These are phyloP conservation scores for Calonectria naviculata DNA, from an alignment of 2,329 filamentous ascomycete genomes.

Conservation along the genomic window DNA sequence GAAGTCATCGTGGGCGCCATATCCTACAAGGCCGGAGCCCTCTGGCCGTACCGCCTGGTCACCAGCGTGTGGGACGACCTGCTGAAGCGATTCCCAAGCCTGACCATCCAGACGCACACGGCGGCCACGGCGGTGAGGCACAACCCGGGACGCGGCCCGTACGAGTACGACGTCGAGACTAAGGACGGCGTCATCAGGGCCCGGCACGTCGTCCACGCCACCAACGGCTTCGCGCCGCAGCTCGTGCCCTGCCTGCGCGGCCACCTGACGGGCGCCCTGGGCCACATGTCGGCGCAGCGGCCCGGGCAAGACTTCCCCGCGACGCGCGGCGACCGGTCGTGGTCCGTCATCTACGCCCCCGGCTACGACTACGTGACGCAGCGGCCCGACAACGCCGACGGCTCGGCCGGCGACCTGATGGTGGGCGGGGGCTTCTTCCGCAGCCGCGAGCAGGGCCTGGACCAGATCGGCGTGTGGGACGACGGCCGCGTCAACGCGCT, in stretches of 20 bases:
- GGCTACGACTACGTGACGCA: constrained; percentile 67
- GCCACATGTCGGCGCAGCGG: constrained; percentile 62
- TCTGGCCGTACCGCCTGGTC: constrained; percentile 64
- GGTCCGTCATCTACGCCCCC: constrained; percentile 59
- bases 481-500: constrained; percentile 55
- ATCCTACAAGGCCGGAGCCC: constrained; percentile 58
- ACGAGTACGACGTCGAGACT: constrained; percentile 58
- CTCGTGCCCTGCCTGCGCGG: constrained; percentile 61
- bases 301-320: constrained; percentile 49
- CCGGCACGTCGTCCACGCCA: constrained; percentile 66
- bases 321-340: constrained; percentile 53
- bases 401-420: constrained; percentile 59
- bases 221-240: constrained; percentile 64
- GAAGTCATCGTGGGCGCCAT: constrained; percentile 53
- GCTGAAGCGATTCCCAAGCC: constrained; percentile 44
- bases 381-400: constrained; percentile 46
- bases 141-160: constrained; percentile 11
- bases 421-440: constrained; percentile 63
- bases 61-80: constrained; percentile 57
- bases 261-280: constrained; percentile 56
- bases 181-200: constrained; percentile 55
- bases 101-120: constrained; percentile 54
- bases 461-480: constrained; percentile 58
- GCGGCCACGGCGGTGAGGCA: constrained; percentile 44
- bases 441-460: constrained; percentile 53